Base-by-base conservation (phyloP, 164 flowering plant genomes). In the Magnolia sinica region DNA sequence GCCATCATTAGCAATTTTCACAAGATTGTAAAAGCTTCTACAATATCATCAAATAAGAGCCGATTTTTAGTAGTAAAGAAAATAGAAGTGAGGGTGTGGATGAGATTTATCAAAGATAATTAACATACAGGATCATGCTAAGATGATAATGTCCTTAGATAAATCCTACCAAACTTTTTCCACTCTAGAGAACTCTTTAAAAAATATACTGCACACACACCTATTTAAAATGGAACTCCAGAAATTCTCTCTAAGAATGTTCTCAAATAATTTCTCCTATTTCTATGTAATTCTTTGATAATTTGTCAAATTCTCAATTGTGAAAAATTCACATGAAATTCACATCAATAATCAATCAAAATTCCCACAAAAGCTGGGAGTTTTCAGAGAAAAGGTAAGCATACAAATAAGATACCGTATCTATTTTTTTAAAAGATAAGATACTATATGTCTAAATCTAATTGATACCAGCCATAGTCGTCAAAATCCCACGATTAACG, bases 1-100 rank as follows among this genome's bases (percentile, higher is more conserved):
- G 90, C 92, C 98, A 96, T 96, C 79, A 70, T 50, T 79, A 11
- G 19, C 31, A 63, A 68, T 16, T 11, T 55, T 0, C 61, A 55
- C 61, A 55, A 55, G 18, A 11, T 55, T 55, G 61, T 16, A 55
- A 55, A 55, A 9, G 4, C 18, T 55, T 55, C 61, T 55, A 16
- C 61, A 55, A 55, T 55, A 16, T 55, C 13, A 55, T 55, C 18
- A 55, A 55, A 11, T 11, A 11, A 16, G 13, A 9, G 18, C 61
- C 61, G 18, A 16, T 55, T 55, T 11, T 16, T 16, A 55, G 61
- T 11, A 16, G 13, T 55, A 8, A 8, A 16, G 61, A 11, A 52
- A 55, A 55, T 11, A 55, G 16, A 55, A 9, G 18, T 55, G 18
- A 16, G 16, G 4, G 4, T 3, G 10, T 55, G 61, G 18, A 55